Conservation (phyloP, 106 monocot genomes). For the Hemerocallis citrina region DNA sequence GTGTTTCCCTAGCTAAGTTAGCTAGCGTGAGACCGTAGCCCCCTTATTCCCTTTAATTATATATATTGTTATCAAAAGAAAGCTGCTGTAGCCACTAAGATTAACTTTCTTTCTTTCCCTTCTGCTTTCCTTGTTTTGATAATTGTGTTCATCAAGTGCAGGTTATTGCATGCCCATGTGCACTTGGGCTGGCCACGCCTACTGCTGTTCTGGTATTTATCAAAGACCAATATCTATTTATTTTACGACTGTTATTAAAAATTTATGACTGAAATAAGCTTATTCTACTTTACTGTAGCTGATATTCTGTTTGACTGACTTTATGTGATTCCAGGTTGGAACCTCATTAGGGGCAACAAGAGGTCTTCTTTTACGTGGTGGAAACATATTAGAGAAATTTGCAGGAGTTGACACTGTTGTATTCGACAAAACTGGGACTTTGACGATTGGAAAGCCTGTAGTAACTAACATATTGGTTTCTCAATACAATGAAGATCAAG, state of each 20-base stretch:
- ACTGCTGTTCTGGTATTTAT: slow-evolving; percentile 90
- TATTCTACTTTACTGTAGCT: neutral
- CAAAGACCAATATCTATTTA: too few relatives aligned
- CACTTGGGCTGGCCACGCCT: slow-evolving; percentile 94
- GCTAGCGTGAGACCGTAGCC: too few relatives aligned
- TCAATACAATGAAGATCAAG: slow-evolving; percentile 8
- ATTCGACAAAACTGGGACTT: slow-evolving; percentile 96
- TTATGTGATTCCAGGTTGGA: slow-evolving; percentile 56
- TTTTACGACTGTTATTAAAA: too few relatives aligned
- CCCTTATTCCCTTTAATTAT: too few relatives aligned
- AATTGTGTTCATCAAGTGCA: slow-evolving; percentile 11
- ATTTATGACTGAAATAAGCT: neutral
- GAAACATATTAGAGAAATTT: slow-evolving; percentile 93
- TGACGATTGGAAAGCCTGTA: slow-evolving; percentile 81
- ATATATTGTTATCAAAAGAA: too few relatives aligned
- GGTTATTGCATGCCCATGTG: slow-evolving; percentile 99
- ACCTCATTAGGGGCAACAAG: slow-evolving; percentile 92
- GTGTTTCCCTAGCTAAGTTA: too few relatives aligned
- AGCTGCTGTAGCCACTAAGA: too few relatives aligned
- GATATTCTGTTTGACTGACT: neutral
- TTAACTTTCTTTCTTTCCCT: neutral
- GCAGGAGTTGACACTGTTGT: slow-evolving; percentile 79
- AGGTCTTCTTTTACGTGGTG: slow-evolving; percentile 93
- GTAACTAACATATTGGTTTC: slow-evolving; percentile 58
- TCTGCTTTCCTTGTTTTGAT: neutral